Percentiles rank a stretch among this genome's conserved stretches.
phyloP scores from a whole-genome alignment of 169 alveolate species.

The Besnoitia besnoiti region DNA sequence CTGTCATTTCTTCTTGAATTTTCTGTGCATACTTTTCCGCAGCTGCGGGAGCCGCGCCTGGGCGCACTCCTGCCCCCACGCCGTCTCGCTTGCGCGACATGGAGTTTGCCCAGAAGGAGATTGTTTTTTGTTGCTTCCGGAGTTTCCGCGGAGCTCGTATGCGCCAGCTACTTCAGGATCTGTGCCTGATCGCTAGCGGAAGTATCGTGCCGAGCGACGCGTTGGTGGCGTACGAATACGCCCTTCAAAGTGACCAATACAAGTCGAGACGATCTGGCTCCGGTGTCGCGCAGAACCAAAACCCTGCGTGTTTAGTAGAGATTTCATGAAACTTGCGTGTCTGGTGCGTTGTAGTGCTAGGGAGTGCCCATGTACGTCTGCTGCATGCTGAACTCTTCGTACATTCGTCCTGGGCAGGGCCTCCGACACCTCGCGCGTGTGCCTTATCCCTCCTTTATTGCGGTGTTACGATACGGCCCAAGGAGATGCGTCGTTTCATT shows the following conservation, averaged over 20 bases:
- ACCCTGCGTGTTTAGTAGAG: background rate
- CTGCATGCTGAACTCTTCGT: no score
- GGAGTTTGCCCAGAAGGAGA: background rate
- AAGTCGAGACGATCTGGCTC: background rate
- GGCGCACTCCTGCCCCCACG: background rate
- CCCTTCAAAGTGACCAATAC: constrained; percentile 21
- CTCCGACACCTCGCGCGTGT: no score
- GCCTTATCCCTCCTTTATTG: no score
- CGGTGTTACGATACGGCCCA: no score
- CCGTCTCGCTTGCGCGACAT: background rate
- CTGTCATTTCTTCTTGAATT: no score
- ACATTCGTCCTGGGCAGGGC: no score
- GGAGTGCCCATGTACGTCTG: background rate
- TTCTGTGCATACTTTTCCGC: no score
- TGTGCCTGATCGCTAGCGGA: constrained; percentile 52
- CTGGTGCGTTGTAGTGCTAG: background rate
- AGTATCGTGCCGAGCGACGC: constrained; percentile 42
- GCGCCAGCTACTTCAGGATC: constrained; percentile 62
- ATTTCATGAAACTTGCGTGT: background rate
- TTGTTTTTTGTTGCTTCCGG: constrained; percentile 21
- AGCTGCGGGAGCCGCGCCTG: background rate
- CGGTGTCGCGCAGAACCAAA: background rate
- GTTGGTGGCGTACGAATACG: constrained; percentile 53
- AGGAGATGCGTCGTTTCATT: no score
- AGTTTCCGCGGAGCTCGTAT: constrained; percentile 47